Evolutionary conservation across 140 eudicot species (phyloP).

Genomic region (Cichorium intybus): DNA sequence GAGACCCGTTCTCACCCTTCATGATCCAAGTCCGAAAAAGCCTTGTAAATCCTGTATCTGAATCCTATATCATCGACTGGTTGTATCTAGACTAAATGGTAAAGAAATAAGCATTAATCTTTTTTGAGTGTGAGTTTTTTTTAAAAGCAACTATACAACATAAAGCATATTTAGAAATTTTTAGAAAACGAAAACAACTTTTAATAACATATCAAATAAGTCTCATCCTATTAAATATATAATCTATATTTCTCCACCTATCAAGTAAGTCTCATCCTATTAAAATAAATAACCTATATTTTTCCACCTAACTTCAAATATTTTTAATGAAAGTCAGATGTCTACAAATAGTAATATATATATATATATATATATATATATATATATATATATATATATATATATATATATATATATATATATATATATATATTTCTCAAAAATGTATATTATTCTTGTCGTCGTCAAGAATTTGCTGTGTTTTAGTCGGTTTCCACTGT

Average conservation of each 20-base stretch:
- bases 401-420: too few species aligned
- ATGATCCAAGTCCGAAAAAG: too few species aligned
- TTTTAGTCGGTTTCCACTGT: neutral
- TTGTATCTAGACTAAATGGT: too few species aligned
- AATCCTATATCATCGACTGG: too few species aligned
- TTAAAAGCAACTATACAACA: neutral
- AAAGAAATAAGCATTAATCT: too few species aligned
- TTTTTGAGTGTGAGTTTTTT: neutral
- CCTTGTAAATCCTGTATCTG: too few species aligned
- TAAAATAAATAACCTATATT: neutral
- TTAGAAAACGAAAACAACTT: too few species aligned
- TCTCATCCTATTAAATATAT: neutral
- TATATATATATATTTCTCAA: too few species aligned
- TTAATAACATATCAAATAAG: neutral
- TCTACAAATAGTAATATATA: neutral
- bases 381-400: too few species aligned
- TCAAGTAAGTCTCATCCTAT: neutral
- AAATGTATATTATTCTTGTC: neutral
- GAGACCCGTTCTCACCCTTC: too few species aligned
- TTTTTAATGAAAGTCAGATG: neutral
- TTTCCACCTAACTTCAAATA: neutral
- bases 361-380: too few species aligned
- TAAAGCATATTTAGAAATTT: neutral
- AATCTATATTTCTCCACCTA: neutral
- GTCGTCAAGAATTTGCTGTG: neutral